Evolutionary conservation across 345 rosid species (phyloP).

Genomic region (Citrus unshiu): DNA sequence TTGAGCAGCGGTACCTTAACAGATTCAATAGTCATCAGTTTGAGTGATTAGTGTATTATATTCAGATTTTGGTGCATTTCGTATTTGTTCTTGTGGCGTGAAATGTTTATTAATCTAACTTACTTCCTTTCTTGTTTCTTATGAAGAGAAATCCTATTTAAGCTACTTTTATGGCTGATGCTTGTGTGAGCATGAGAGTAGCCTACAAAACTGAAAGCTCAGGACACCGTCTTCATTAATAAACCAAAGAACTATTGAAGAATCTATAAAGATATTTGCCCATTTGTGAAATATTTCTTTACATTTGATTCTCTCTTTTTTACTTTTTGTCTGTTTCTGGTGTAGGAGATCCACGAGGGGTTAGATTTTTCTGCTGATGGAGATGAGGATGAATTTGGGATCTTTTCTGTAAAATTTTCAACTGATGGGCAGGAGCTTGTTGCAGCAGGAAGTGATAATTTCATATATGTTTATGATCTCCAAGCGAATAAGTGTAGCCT

Average conservation of each 20-base stretch:
- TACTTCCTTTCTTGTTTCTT: background rate
- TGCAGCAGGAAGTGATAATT: constrained; percentile 44
- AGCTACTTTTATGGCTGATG: background rate
- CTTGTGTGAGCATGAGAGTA: background rate
- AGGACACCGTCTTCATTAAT: background rate
- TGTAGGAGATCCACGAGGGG: constrained; percentile 67
- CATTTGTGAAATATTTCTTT: background rate
- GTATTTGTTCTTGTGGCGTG: no score
- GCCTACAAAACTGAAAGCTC: background rate
- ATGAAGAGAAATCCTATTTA: background rate
- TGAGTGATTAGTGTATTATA: background rate
- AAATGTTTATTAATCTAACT: background rate
- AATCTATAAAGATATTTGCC: background rate
- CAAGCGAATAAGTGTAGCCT: constrained; percentile 42
- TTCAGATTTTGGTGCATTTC: background rate
- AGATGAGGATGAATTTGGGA: constrained; percentile 32
- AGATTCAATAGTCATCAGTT: background rate
- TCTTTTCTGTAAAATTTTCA: constrained; percentile 67
- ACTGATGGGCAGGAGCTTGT: constrained; percentile 68
- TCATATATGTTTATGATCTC: constrained; percentile 64
- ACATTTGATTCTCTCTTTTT: background rate
- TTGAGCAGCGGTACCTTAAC: background rate
- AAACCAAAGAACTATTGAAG: background rate
- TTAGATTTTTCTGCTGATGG: constrained; percentile 43
- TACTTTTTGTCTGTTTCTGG: background rate